phyloP scores from a whole-genome alignment of 169 alveolate genomes.

The Eimeria praecox region DNA sequence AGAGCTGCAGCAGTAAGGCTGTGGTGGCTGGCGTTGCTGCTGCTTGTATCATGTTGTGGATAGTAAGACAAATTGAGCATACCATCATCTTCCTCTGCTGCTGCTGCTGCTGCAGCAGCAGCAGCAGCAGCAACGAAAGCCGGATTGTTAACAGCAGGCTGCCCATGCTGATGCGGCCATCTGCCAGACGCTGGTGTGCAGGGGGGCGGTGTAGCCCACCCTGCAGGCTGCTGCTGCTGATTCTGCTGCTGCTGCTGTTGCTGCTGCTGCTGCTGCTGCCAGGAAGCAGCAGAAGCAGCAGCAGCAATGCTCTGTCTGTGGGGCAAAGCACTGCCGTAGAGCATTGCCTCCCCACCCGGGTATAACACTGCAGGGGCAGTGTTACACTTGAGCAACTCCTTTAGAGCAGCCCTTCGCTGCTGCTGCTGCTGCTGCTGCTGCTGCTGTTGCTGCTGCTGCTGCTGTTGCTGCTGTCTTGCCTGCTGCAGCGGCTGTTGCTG shows the following conservation, averaged over 20 bases:
- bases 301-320: neutral
- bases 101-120: neutral
- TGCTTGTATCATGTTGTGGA: slow-evolving; percentile 30
- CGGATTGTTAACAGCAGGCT: neutral
- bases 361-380: slow-evolving; percentile 46
- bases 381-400: slow-evolving; percentile 31
- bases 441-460: neutral
- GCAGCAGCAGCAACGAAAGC: slow-evolving; percentile 6
- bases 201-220: slow-evolving; percentile 36
- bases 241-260: slow-evolving; percentile 13
- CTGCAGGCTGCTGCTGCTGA: slow-evolving; percentile 42
- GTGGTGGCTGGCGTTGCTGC: slow-evolving; percentile 50
- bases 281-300: slow-evolving; percentile 11
- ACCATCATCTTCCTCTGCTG: neutral
- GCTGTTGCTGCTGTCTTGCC: neutral
- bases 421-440: slow-evolving; percentile 27
- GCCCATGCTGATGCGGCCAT: neutral
- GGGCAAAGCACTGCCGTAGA: neutral
- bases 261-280: neutral
- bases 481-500: slow-evolving; percentile 2
- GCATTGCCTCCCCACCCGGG: neutral
- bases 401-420: neutral
- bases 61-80: slow-evolving; percentile 16
- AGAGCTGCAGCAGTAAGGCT: slow-evolving; percentile 20
- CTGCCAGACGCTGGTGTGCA: slow-evolving; percentile 9